Base-by-base conservation (phyloP, 345 rosid species). In the Melaleuca quinquenervia region DNA sequence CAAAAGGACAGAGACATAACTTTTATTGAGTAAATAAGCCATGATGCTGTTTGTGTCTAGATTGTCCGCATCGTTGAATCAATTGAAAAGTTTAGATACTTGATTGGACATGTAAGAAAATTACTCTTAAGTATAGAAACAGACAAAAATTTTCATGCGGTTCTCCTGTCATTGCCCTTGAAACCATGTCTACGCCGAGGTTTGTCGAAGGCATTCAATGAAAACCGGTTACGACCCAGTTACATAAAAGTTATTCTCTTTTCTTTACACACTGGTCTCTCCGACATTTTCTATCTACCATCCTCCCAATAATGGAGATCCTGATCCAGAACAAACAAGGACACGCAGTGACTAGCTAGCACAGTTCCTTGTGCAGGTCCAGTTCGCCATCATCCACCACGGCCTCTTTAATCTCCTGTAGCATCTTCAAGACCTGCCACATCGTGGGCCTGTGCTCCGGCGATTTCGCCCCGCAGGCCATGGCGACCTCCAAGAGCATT, bases 361-460 rank as follows among this genome's bases (percentile, higher is more conserved):
- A 83, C 86, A 56, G 82, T 55, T 82, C 90, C 85, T 85, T 14
- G 45, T 24, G 90, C 41, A 85, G 86, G 90, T 91, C 94, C 91
- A 85, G 82, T 87, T 90, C 92, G 86, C 90, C 88, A 53, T 93
- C 95, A 86, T 96, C 98, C 92, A 84, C 84, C 78, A 88, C 96
- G 26, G 87, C 94, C 84, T 94, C 97, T 90, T 96, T 97, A 90
- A 97, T 93, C 91, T 94, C 96, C 84, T 93, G 98, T 85, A 96
- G 87, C 98, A 97, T 95, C 92, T 96, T 97, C 91, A 96, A 87
- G 10, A 96, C 98, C 86, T 95, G 98, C 99, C 98, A 96, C 99
- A 96, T 97, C 0, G 98, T 93, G 0, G 99, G 99, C 88, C 99
- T 92, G 86, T 97, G 99, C 76, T 97, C 99, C 5, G 96, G 92